Evolutionary conservation across 2,329 filamentous ascomycete species (phyloP).

Genomic region (Sporothrix schenckii): DNA sequence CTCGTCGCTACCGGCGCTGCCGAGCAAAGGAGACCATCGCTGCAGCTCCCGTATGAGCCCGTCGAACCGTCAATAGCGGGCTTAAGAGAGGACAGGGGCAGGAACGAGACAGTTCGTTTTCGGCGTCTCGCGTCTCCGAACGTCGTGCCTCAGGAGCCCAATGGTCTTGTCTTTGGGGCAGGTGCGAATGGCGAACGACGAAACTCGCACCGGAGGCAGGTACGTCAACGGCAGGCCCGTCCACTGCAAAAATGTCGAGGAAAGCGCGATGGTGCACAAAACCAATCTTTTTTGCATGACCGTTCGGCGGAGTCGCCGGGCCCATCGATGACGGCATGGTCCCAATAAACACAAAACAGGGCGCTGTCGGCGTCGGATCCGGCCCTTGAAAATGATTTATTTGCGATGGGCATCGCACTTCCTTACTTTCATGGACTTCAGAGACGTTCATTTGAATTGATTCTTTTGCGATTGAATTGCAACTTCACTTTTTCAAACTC

Average conservation of each 20-base stretch:
- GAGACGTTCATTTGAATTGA: background rate
- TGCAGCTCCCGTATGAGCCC: slow-evolving; percentile 14
- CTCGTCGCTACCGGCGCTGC: slow-evolving; percentile 10
- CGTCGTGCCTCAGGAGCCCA: background rate
- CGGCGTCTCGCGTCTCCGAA: slow-evolving; percentile 22
- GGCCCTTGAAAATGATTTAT: background rate
- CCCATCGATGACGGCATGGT: slow-evolving; percentile 26
- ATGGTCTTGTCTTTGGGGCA: background rate
- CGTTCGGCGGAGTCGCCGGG: slow-evolving; percentile 21
- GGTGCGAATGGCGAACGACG: slow-evolving; percentile 7
- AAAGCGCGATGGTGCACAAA: background rate
- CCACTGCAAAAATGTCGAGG: background rate
- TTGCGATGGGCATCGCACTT: background rate
- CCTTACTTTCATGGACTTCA: background rate
- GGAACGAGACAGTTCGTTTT: background rate
- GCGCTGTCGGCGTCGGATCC: background rate
- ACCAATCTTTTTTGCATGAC: slow-evolving; percentile 3
- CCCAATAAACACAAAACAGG: background rate
- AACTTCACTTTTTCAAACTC: background rate
- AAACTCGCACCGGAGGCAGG: background rate
- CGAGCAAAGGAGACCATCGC: slow-evolving; percentile 13
- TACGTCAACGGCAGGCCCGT: background rate
- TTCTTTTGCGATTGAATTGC: background rate
- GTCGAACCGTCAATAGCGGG: background rate
- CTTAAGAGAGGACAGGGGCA: too few species aligned